Conservation (phyloP, 2,329 filamentous ascomycete species). For the Penicillium concentricum region DNA sequence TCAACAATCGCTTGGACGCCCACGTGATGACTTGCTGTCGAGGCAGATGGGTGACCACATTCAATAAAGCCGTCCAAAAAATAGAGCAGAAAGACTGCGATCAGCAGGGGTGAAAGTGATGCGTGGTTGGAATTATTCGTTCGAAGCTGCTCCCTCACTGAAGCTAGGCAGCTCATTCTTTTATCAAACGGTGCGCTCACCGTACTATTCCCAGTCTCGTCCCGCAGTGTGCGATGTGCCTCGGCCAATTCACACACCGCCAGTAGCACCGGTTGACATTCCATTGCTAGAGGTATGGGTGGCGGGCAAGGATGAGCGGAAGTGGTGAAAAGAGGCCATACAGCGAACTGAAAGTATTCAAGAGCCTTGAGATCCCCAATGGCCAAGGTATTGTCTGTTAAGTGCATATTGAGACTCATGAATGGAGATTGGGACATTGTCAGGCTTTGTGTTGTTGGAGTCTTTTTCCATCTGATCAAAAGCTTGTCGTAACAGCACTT, state of each 20-base stretch:
- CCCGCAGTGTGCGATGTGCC: conserved; percentile 8
- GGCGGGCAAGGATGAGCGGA: conserved; percentile 10
- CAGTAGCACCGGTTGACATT: conserved; percentile 11
- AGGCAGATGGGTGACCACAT: conserved; percentile 31
- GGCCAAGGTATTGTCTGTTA: conserved; percentile 3
- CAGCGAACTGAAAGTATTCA: conserved; percentile 16
- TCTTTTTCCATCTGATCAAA: conserved; percentile 40
- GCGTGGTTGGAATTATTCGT: conserved; percentile 33
- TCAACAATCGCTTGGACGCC: conserved; percentile 38
- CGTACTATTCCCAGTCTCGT: conserved; percentile 6
- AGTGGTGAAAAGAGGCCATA: conserved; percentile 14
- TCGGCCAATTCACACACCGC: conserved; percentile 11
- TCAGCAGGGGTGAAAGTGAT: conserved; percentile 37
- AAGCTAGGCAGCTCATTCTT: conserved; percentile 11
- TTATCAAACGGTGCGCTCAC: conserved; percentile 8
- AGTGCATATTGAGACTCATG: not conserved
- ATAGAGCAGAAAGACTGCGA: conserved; percentile 47
- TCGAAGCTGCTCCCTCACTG: conserved; percentile 30
- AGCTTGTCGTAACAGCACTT: conserved; percentile 41
- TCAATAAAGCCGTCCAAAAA: conserved; percentile 45
- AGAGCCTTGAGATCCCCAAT: conserved; percentile 11
- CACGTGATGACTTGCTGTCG: conserved; percentile 37
- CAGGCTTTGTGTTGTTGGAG: conserved; percentile 12
- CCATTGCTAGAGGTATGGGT: conserved; percentile 9
- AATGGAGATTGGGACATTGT: not conserved